Percentiles rank a stretch among this genome's conserved stretches.
Evolutionary conservation across 371 early-diverging fungal genomes (phyloP).

Genomic region (Mortierella polycephala): DNA sequence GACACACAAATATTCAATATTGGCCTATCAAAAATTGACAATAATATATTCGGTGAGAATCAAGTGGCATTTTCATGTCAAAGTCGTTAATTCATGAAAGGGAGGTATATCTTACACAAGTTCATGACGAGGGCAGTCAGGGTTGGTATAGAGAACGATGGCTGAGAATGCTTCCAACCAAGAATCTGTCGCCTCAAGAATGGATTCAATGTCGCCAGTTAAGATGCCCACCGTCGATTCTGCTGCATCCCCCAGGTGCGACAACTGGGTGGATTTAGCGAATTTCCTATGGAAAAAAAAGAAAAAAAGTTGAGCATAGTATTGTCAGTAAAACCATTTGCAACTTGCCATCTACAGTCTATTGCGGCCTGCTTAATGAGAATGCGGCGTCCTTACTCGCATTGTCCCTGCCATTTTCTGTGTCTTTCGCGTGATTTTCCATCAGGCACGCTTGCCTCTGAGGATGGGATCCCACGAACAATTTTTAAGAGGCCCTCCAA

Average conservation of each 20-base stretch:
- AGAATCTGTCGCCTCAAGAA: conserved; percentile 23
- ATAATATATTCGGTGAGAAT: too few relatives aligned
- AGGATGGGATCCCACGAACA: conserved; percentile 30
- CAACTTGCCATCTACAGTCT: background rate
- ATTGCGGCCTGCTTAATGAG: background rate
- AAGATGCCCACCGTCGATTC: conserved; percentile 20
- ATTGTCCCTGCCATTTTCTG: conserved; percentile 36
- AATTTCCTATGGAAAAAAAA: conserved; percentile 20
- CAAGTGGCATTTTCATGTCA: too few relatives aligned
- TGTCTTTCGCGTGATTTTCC: conserved; percentile 15
- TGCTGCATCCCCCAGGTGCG: conserved; percentile 22
- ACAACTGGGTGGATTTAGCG: conserved; percentile 13
- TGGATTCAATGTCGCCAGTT: conserved; percentile 27
- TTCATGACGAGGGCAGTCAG: conserved; percentile 22
- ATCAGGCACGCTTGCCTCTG: conserved; percentile 12
- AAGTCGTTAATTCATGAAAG: too few relatives aligned
- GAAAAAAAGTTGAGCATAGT: background rate
- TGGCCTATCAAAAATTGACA: conserved; percentile 6
- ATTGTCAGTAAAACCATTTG: background rate
- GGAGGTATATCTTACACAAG: conserved; percentile 17
- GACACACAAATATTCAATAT: conserved; percentile 24
- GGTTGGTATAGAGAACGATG: conserved; percentile 34
- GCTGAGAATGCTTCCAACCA: conserved; percentile 51
- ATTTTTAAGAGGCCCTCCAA: conserved; percentile 26
- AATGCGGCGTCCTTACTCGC: conserved; percentile 24